Conservation (phyloP, 192 early-diverging fungal genomes). For the Thoreauomyces humboldtii region DNA sequence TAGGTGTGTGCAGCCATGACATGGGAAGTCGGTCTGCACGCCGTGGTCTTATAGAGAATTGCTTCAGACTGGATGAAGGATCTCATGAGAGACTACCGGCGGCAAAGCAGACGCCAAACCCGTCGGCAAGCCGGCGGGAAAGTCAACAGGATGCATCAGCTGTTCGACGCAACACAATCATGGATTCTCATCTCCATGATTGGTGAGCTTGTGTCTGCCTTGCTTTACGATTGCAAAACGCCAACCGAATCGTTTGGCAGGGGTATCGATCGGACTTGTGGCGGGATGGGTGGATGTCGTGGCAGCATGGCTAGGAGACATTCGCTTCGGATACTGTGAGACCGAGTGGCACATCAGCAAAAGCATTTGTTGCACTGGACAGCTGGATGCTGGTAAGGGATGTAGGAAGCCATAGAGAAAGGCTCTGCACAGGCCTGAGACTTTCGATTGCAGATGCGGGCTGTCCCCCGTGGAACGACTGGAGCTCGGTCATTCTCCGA, state of each 20-base stretch:
- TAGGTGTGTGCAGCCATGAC: constrained; percentile 7
- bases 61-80: constrained; percentile 44
- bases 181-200: constrained; percentile 83
- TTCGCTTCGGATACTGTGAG: constrained; percentile 80
- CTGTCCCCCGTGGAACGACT: constrained; percentile 71
- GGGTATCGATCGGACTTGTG: constrained; percentile 69
- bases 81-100: constrained; percentile 33
- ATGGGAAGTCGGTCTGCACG: background rate
- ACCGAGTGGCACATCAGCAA: constrained; percentile 86
- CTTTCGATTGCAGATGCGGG: constrained; percentile 40
- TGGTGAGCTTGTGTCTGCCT: constrained; percentile 54
- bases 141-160: background rate
- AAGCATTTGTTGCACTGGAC: constrained; percentile 80
- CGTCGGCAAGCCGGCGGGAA: constrained; percentile 2
- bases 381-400: constrained; percentile 54
- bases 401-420: too few relatives aligned
- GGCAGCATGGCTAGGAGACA: constrained; percentile 86
- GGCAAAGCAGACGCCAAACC: constrained; percentile 15
- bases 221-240: background rate
- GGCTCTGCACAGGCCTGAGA: background rate
- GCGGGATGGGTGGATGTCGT: constrained; percentile 86
- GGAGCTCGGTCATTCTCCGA: constrained; percentile 62
- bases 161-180: constrained; percentile 68
- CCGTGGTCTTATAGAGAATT: background rate
- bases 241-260: constrained; percentile 13